A percentile compares a stretch with the other conserved stretches of the same genome.
These are phyloP conservation scores for Centella asiatica DNA, from an alignment of 129 eudicot species.

Conservation along the genomic window DNA sequence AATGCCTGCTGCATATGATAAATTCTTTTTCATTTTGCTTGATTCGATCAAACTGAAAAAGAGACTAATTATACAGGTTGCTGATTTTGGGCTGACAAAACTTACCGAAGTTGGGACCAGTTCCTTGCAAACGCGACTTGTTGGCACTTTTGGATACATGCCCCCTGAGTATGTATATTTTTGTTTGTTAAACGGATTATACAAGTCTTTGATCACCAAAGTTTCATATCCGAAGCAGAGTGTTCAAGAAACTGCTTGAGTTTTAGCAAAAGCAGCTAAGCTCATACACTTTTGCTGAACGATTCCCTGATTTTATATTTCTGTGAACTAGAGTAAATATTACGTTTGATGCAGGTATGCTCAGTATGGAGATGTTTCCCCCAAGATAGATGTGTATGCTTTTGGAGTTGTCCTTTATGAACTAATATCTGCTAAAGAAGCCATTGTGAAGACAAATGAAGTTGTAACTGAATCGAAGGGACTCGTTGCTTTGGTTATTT, in stretches of 20 bases:
- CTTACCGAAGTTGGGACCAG: constrained; percentile 77
- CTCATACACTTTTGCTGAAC: too few relatives aligned
- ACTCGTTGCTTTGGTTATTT: constrained; percentile 69
- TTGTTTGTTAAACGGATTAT: too few relatives aligned
- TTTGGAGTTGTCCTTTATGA: constrained; percentile 86
- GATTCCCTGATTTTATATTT: too few relatives aligned
- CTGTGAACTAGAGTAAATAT: too few relatives aligned
- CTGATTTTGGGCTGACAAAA: constrained; percentile 88
- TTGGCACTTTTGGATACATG: constrained; percentile 97
- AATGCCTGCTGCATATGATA: background rate
- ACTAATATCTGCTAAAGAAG: constrained; percentile 76
- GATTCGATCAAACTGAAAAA: background rate
- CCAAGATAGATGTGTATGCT: constrained; percentile 88
- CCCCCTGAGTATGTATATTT: constrained; percentile 71
- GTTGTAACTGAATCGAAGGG: constrained; percentile 44
- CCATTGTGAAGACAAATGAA: constrained; percentile 54
- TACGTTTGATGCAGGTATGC: constrained; percentile 45
- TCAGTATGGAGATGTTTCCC: constrained; percentile 80
- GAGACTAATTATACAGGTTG: constrained; percentile 47
- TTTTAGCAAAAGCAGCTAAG: too few relatives aligned
- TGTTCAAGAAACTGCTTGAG: too few relatives aligned
- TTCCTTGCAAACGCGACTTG: constrained; percentile 67
- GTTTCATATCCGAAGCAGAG: too few relatives aligned
- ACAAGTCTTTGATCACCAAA: too few relatives aligned
- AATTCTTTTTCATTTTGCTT: background rate